Conservation (phyloP, 129 eudicot genomes). For the Helichrysum umbraculigerum region DNA sequence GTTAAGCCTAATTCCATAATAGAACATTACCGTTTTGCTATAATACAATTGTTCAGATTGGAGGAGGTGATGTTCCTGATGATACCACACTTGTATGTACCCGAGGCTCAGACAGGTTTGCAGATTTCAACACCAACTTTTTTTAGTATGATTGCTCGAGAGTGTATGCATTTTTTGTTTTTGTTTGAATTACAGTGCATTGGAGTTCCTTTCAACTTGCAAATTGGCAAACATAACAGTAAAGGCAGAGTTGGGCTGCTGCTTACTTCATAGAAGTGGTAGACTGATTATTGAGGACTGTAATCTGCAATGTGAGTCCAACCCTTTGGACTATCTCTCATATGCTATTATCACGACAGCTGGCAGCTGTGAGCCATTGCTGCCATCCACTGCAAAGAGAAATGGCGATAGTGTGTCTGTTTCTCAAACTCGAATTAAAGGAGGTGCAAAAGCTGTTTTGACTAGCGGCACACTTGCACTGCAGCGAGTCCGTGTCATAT, state of each 20-base stretch:
- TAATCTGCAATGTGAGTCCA: slow-evolving; percentile 84
- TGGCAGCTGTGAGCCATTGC: slow-evolving; percentile 33
- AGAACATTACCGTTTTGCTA: slow-evolving; percentile 28
- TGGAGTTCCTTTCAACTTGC: slow-evolving; percentile 89
- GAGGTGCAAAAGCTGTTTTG: slow-evolving; percentile 91
- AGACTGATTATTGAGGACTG: slow-evolving; percentile 81
- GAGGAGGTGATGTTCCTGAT: slow-evolving; percentile 89
- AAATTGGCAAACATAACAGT: slow-evolving; percentile 84
- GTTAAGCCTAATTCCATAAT: slow-evolving; percentile 17
- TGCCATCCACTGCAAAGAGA: slow-evolving; percentile 40
- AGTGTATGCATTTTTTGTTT: slow-evolving; percentile 6
- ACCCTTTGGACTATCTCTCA: slow-evolving; percentile 89
- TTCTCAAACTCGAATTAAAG: slow-evolving; percentile 78
- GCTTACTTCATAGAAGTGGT: slow-evolving; percentile 94
- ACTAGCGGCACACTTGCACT: slow-evolving; percentile 81
- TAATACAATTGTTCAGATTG: slow-evolving; percentile 58
- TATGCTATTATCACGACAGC: slow-evolving; percentile 84
- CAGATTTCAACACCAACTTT: neutral
- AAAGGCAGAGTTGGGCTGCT: slow-evolving; percentile 92
- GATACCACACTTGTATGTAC: slow-evolving; percentile 90
- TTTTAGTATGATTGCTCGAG: slow-evolving; percentile 7
- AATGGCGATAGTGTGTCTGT: slow-evolving; percentile 69
- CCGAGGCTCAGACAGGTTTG: slow-evolving; percentile 97
- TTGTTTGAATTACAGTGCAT: slow-evolving; percentile 59
- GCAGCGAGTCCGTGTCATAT: slow-evolving; percentile 79